Base-by-base conservation (phyloP, 192 early-diverging fungal species). In the Umbelopsis sp. region DNA sequence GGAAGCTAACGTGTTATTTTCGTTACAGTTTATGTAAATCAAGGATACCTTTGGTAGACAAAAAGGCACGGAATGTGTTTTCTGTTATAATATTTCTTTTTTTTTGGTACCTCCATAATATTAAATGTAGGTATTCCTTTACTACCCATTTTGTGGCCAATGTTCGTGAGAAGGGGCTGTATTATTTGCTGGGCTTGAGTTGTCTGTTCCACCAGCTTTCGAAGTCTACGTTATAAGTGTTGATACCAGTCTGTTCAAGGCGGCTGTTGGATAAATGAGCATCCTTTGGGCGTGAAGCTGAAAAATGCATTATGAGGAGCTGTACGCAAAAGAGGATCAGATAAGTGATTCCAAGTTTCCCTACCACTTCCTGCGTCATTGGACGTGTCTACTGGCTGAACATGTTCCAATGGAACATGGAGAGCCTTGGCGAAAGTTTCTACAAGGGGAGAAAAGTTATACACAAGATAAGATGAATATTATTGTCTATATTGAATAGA, bases 191-290 rank as follows among this genome's bases (percentile, higher is more conserved):
- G 29, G 56, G 16, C 56, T 62, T 62, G 31, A 62, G 32, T 2
- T 32, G 26, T 31, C 26, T 32, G 56, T 62, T 73, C 74, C 78
- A 89, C 91, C 91, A 93, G 3, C 69, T 74, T 12, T 82, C 71
- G 66, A 92, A 91, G 21, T 69, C 53, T 24, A 89, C 83, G 68
- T 69, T 82, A 10, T 65, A 68, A 1, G 85, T 77, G 38, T 82
- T 59, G 69, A 90, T 85, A n/a, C 84, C 88, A 38, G 80, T 50
- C n/a, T 85, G 79, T 52, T 84, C 71, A 10, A 93, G 80, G 45
- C 87, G 81, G 4, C 77, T 73, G 59, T 82, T 93, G 7, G 87
- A 86, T n/a, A 93, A 79, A 56, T 90, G 88, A 32, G 84, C 83
- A 72, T 93, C 77, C 49, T 87, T 78, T 7, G 91, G 91, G 20